Conservation (phyloP, 129 eudicot species). For the Lactuca saligna region DNA sequence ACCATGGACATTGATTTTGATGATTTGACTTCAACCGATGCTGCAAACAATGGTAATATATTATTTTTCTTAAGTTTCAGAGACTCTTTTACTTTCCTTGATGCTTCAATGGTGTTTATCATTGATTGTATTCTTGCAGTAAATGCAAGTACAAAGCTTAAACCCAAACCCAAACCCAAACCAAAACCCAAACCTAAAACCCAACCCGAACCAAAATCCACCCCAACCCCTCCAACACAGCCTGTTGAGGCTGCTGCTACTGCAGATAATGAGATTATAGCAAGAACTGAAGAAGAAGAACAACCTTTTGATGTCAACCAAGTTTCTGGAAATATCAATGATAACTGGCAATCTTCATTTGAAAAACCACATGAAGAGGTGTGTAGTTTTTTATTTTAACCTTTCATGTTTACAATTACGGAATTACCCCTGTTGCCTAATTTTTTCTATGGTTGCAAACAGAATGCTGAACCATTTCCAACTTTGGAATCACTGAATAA, state of each 20-base stretch:
- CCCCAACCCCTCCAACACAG: slow-evolving; percentile 24
- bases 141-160: slow-evolving; percentile 52
- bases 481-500: slow-evolving; percentile 41
- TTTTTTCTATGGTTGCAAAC: slow-evolving; percentile 18
- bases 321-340: slow-evolving; percentile 10
- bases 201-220: slow-evolving; percentile 28
- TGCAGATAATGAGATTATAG: slow-evolving; percentile 17
- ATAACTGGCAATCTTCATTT: background rate
- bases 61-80: background rate
- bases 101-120: slow-evolving; percentile 16
- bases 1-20: slow-evolving; percentile 33
- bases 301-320: slow-evolving; percentile 30
- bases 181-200: slow-evolving; percentile 30
- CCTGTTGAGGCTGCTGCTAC: slow-evolving; percentile 24
- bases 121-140: slow-evolving; percentile 38
- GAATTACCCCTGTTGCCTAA: background rate
- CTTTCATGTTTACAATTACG: background rate
- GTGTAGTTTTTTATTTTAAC: slow-evolving; percentile 2
- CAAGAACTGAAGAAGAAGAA: slow-evolving; percentile 23
- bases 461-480: slow-evolving; percentile 42
- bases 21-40: slow-evolving; percentile 24
- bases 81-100: slow-evolving; percentile 4
- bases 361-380: slow-evolving; percentile 51
- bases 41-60: slow-evolving; percentile 34
- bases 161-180: slow-evolving; percentile 56